Evolutionary conservation across 2,329 filamentous ascomycete species (phyloP), one percentile per base, ranked within the genome.

Genomic region (Cladosporium sp.): DNA sequence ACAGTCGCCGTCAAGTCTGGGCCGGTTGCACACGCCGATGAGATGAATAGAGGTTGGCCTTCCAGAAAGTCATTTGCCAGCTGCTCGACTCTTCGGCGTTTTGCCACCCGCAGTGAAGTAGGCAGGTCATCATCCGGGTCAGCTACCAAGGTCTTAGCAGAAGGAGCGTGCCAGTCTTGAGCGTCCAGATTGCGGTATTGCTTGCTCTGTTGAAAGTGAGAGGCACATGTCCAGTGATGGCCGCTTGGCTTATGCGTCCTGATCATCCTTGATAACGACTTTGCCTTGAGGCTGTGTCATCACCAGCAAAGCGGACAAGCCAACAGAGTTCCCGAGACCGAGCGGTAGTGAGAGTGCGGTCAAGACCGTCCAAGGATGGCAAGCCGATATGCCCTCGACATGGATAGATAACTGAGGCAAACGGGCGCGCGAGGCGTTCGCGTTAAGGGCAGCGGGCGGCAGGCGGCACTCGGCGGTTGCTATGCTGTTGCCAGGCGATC

Each of bases 121-220:
- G 66, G 85, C 64, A 84, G 76, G 37, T 87, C 84, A 57, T 86
- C 80, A 55, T 90, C 87, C 7, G 85, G 85, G n/a, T 85, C 83
- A 8, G 81, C 77, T 67, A 81, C 85, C 18, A 88, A 76, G 14
- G 86, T 76, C 49, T 86, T 65, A n/a, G 53, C 40, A 31, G 56
- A 28, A 7, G 67, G 67, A 28, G 67, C 46, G 40, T 65, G 64
- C 58, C 66, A 71, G 28, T 73, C 70, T 26, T 72, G 69, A 40
- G 68, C 70, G 31, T 56, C 53, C 46, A 76, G 69, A 35, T 72
- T 64, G 21, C 72, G 70, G 59, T 74, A 73, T 40, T 71, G 66
- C 57, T 69, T 56, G 44, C 68, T 73, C 62, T 72, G 69, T 66
- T 75, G 75, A 60, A 75, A 76, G 29, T 66, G 67, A 28, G 73